Conservation (phyloP, 2,329 filamentous ascomycete species). For the Macroventuria anomochaeta region DNA sequence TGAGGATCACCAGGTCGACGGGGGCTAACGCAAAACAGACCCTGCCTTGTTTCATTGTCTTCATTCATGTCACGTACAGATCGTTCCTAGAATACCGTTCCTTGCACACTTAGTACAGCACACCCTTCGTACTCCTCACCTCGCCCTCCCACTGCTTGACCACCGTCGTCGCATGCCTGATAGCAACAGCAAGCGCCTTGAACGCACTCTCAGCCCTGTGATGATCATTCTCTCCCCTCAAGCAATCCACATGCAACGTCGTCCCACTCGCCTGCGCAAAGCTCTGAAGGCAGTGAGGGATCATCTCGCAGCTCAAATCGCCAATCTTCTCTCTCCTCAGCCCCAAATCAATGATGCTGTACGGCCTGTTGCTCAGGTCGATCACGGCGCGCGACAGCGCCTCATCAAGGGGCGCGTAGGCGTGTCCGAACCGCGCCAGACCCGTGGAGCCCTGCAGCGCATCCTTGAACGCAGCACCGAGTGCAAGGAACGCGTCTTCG, state of each 20-base stretch:
- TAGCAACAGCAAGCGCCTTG: slow-evolving; percentile 90
- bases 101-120: slow-evolving; percentile 61
- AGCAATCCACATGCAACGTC: slow-evolving; percentile 93
- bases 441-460: slow-evolving; percentile 81
- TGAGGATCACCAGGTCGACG: too few relatives aligned
- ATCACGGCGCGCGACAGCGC: slow-evolving; percentile 92
- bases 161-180: slow-evolving; percentile 75
- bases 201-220: slow-evolving; percentile 96
- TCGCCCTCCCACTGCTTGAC: slow-evolving; percentile 86
- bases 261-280: slow-evolving; percentile 90
- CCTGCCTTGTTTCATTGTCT: too few relatives aligned
- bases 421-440: slow-evolving; percentile 87
- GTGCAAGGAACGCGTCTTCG: slow-evolving; percentile 91
- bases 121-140: slow-evolving; percentile 95
- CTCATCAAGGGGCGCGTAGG: slow-evolving; percentile 94
- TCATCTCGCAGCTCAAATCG: slow-evolving; percentile 88
- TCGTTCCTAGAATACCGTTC: neutral
- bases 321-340: slow-evolving; percentile 92
- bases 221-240: slow-evolving; percentile 92
- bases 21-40: too few relatives aligned
- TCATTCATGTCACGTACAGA: neutral
- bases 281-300: slow-evolving; percentile 92
- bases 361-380: slow-evolving; percentile 92
- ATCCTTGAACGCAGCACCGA: slow-evolving; percentile 82
- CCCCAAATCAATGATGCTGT: slow-evolving; percentile 80